Base-by-base conservation (phyloP, 2,329 filamentous ascomycete genomes). In the Fusarium sp. region DNA sequence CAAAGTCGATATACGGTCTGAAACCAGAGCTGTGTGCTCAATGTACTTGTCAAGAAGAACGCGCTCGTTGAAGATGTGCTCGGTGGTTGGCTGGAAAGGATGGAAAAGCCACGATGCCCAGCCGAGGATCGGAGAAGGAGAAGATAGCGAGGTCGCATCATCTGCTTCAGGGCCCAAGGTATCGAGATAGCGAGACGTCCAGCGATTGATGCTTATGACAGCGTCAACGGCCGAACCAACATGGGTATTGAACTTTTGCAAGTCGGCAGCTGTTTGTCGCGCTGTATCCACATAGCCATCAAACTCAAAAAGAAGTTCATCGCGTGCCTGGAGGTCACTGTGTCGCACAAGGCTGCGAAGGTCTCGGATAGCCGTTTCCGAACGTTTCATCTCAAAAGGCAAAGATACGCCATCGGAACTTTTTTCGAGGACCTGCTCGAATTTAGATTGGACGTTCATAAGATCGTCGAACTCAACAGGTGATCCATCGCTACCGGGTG, bases 321-420 rank as follows among this genome's bases (percentile, higher is more conserved):
- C 87, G 30, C 88, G 88, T 43, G 88, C 88, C 27, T 89, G 88
- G 1, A 96, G 83, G 24, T 88, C 85, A 72, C 91, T 93, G 79
- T 90, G 89, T 42, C 88, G 86, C 34, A 97, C 91, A 46, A 94
- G 85, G 27, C 89, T 90, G 32, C 91, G 88, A 25, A 96, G 81
- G 73, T 95, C 92, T 43, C 92, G 88, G 38, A 96, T 90, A 2
- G 91, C 90, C 4, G 89, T 84, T 78, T 95, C 92, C 5, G 90
- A 90, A 12, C 89, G 87, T 81, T 94, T 95, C 89, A 96, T 94
- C 72, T 93, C 91, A 72, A 92, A 84, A 0, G 92, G 92, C 5
- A 96, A 81, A 2, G 88, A 89, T 3, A 90, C 88, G 2, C 90
- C 88, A 24, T 89, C 86, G 2, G 89, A 87, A 18, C 88, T 89